Percentiles rank a stretch among this genome's conserved stretches.
Evolutionary conservation across 257 asterid species (phyloP).

Genomic region (Solanum chmielewskii): DNA sequence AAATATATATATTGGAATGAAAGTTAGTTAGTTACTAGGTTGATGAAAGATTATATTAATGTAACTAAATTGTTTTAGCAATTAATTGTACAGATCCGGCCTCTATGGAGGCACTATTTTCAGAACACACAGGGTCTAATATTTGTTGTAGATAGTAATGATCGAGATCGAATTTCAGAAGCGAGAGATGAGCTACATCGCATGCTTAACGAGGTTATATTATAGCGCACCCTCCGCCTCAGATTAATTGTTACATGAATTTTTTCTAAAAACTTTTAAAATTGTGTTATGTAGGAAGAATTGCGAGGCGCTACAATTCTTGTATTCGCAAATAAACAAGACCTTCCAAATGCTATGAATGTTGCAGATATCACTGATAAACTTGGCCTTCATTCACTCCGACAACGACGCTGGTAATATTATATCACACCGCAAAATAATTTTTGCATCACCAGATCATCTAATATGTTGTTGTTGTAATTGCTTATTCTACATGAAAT

Average conservation of each 20-base stretch:
- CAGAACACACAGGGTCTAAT: slow-evolving; percentile 40
- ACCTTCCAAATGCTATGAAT: slow-evolving; percentile 37
- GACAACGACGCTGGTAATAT: slow-evolving; percentile 30
- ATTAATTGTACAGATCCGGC: slow-evolving; percentile 21
- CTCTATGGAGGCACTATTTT: slow-evolving; percentile 37
- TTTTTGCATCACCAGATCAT: not conserved
- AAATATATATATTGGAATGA: not conserved
- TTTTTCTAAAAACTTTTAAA: too few relatives aligned
- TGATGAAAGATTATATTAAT: not conserved
- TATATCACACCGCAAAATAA: not conserved
- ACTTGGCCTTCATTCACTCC: slow-evolving; percentile 27
- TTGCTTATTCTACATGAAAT: not conserved
- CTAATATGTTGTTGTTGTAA: not conserved
- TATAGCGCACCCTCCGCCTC: not conserved
- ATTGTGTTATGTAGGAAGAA: slow-evolving; percentile 18
- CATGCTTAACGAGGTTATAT: slow-evolving; percentile 15
- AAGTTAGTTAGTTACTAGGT: not conserved
- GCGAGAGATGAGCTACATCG: slow-evolving; percentile 41
- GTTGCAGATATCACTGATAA: slow-evolving; percentile 33
- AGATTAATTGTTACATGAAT: not conserved
- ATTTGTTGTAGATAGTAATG: slow-evolving; percentile 41
- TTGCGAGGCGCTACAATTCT: slow-evolving; percentile 21
- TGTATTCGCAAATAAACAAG: slow-evolving; percentile 37
- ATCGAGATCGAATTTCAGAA: slow-evolving; percentile 27
- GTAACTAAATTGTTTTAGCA: not conserved